Percentiles rank a stretch among this genome's conserved stretches.
Conservation (phyloP, 768 basidiomycete species). For the Lactifluus volemus region DNA sequence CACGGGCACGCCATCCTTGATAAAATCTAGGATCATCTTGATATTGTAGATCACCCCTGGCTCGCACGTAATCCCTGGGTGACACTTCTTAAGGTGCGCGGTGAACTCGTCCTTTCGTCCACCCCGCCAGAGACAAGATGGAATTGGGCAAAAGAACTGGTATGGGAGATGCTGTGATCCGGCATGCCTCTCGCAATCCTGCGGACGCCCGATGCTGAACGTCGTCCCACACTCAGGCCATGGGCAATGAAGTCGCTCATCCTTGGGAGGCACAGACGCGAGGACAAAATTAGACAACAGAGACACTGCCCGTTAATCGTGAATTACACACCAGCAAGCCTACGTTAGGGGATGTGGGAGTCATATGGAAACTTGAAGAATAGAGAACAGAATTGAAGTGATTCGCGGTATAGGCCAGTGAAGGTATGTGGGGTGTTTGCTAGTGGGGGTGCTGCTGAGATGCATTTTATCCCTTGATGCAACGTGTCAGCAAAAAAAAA, state of each 20-base stretch:
- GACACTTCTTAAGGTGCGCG: background rate
- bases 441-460: too few species aligned
- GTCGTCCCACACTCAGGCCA: background rate
- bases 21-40: background rate
- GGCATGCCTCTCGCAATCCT: background rate
- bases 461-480: too few species aligned
- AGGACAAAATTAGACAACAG: background rate
- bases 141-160: background rate
- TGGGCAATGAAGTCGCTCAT: background rate
- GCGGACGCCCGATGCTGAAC: background rate
- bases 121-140: background rate
- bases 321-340: background rate
- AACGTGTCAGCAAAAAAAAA: too few species aligned
- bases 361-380: background rate
- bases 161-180: background rate
- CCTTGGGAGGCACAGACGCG: background rate
- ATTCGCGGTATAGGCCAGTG: too few species aligned
- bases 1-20: background rate
- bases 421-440: too few species aligned
- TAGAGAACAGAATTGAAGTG: too few species aligned
- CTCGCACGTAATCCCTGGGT: background rate
- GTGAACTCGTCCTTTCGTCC: background rate
- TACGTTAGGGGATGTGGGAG: background rate
- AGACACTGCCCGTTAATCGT: background rate
- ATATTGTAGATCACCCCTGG: background rate